Evolutionary conservation across 1,139 yeast genomes (phyloP), one percentile per base, ranked within the genome.

Genomic region (Candida gigantensis): DNA sequence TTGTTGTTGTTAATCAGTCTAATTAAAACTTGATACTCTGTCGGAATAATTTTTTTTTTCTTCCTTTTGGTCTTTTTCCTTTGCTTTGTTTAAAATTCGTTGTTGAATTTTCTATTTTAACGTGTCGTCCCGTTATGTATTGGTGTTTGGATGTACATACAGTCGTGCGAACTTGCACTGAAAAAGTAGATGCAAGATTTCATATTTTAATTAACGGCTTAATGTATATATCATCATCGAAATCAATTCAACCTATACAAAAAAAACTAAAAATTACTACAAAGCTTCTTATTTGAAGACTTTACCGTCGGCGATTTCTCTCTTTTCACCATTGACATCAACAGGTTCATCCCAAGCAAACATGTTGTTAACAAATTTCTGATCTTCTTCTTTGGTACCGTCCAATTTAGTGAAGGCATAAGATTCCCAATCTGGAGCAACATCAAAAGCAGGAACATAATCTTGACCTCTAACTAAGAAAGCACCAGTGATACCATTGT

Each of bases 341-440:
- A 70, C 74, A 38, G 75, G 75, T 57, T 70, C 65, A 49, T 70
- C 76, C 76, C 75, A 70, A 45, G 74, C 74, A 50, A 68, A 62
- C 75, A 70, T 68, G 63, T 70, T 70, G 62, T 70, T 54, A 48
- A 69, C 46, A 51, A 67, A 70, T 47, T 62, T 58, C 55, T 59
- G 58, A 59, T 50, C 56, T 44, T 64, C 68, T 42, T 55, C 61
- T 39, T 56, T 53, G 38, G 64, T 48, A 43, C 56, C 65, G 49
- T 69, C 74, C 53, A 70, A 60, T 57, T 65, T 68, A 55, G 64
- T 55, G 70, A 57, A 70, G 28, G 53, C 45, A 53, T 70, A 70
- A 42, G 75, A 68, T 74, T 92, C 97, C 95, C 95, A 88, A 74
- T 92, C 98, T 70, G 98, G 97, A 60, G 97, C 98, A 65, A 92